phyloP scores from a whole-genome alignment of 192 early-diverging fungal genomes.

The Rhizophagus prolifer region DNA sequence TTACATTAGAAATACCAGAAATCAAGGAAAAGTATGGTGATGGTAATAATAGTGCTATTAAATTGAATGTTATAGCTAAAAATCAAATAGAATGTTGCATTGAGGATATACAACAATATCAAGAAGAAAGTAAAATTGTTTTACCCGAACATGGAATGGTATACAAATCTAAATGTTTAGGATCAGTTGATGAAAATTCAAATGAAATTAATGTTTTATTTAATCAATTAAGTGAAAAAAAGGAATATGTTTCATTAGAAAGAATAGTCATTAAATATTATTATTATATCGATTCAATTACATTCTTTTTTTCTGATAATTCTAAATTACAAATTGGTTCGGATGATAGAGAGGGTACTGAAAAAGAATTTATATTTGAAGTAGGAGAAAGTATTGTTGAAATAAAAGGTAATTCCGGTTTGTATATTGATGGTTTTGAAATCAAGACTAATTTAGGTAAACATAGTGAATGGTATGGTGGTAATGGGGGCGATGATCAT shows the following conservation, averaged over 20 bases:
- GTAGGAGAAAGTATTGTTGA: conserved; percentile 49
- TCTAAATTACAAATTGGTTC: conserved; percentile 43
- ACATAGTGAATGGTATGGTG: conserved; percentile 55
- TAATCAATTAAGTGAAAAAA: neutral
- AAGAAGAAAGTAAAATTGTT: neutral
- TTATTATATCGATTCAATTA: conserved; percentile 52
- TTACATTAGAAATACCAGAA: neutral
- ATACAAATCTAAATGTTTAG: conserved; percentile 28
- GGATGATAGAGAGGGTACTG: conserved; percentile 34
- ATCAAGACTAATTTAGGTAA: conserved; percentile 51
- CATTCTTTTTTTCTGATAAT: conserved; percentile 48
- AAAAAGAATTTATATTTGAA: conserved; percentile 36
- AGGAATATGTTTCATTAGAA: neutral
- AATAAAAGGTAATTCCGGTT: conserved; percentile 49
- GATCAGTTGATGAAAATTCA: neutral
- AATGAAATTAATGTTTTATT: conserved; percentile 22
- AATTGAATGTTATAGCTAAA: neutral
- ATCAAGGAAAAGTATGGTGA: neutral
- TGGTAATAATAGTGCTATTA: neutral
- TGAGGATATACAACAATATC: neutral
- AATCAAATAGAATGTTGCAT: conserved; percentile 18
- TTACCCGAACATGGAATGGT: conserved; percentile 2
- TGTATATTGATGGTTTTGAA: conserved; percentile 64
- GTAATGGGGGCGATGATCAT: conserved; percentile 40
- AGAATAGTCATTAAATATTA: conserved; percentile 43